Evolutionary conservation across 2,329 filamentous ascomycete genomes (phyloP), one percentile per base, ranked within the genome.

Genomic region (Coleophoma cylindrospora): DNA sequence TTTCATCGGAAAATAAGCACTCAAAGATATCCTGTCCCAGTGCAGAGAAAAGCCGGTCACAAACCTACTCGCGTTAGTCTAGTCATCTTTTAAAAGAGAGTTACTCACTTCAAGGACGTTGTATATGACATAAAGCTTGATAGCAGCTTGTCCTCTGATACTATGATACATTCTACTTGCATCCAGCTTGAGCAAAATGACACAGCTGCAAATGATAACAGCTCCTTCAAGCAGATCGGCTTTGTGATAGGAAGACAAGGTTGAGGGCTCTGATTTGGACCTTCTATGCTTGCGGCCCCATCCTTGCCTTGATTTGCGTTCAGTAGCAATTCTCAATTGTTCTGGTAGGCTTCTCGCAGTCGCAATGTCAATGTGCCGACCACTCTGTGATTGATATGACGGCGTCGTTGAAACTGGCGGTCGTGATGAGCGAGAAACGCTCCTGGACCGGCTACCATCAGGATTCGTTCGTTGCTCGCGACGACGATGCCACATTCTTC

Each of bases 121-220:
- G 75, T 96, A 99, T 49, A 99, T 97, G 52, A 99, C 94, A 66
- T 99, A 99, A 11, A 99, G 79, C 66, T 99, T 99, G 71, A 99
- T 96, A 8, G 92, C 91, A 2, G 91, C 92, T 68, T 99, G 94
- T 0, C 91, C 94, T 43, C 92, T 86, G 60, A 99, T 96, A 61
- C 91, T 91, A 67, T 99, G 94, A 64, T 99, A 99, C 89, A 97
- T 96, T 47, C 91, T 83, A 64, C 91, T 96, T 6, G 94, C 94
- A 66, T 99, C 95, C 43, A 99, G 86, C 21, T 82, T 85, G 84
- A 96, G 92, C 46, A 99, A 74, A 13, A 92, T 83, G 47, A 87
- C 74, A 60, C 89, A 95, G 63, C 90, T 96, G 61, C 81, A 84
- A 45, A 96, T 80, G 54, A 99, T 92, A 51, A 99, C 79, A 17